Percentiles rank a stretch among this genome's conserved stretches.
Conservation (phyloP, 1,284 basidiomycete genomes). For the Earliella scabrosa region DNA sequence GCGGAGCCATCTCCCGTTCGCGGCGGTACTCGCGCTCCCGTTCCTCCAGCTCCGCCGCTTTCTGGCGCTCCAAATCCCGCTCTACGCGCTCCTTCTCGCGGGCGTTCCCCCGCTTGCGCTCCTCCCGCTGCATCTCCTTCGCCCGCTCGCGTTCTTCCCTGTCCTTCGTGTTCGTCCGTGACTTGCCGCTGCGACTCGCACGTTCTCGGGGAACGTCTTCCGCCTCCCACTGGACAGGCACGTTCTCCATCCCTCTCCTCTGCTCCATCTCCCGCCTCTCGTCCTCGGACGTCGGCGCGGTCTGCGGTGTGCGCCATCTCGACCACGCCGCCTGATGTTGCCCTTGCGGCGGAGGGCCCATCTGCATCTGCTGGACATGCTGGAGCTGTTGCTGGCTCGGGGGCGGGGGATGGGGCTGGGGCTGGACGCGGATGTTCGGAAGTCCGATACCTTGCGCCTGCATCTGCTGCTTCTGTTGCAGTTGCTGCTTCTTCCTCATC, state of each 20-base stretch:
- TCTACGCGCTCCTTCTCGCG: conserved; percentile 24
- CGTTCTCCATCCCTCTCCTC: conserved; percentile 12
- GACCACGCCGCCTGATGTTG: conserved; percentile 21
- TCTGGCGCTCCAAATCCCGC: conserved; percentile 15
- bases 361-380: conserved; percentile 7
- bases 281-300: conserved; percentile 11
- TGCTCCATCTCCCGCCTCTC: conserved; percentile 14
- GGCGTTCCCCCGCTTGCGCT: conserved; percentile 12
- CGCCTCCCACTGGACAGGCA: conserved; percentile 15
- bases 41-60: conserved; percentile 8
- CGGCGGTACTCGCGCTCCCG: conserved; percentile 15
- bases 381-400: not conserved
- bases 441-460: conserved; percentile 4
- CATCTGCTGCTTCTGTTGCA: conserved; percentile 11
- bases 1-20: conserved; percentile 20
- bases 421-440: conserved; percentile 15
- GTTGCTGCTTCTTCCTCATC: conserved; percentile 1
- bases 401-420: not conserved
- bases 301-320: conserved; percentile 21
- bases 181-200: conserved; percentile 10
- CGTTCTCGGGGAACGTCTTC: conserved; percentile 13
- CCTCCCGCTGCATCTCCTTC: conserved; percentile 18
- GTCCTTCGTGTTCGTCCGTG: conserved; percentile 19
- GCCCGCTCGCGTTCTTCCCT: conserved; percentile 19
- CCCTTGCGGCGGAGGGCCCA: conserved; percentile 19